A percentile compares a stretch with the other conserved stretches of the same genome.
Evolutionary conservation across 495 filamentous ascomycete genomes (phyloP).

Genomic region (Staphylotrichum longicolle): DNA sequence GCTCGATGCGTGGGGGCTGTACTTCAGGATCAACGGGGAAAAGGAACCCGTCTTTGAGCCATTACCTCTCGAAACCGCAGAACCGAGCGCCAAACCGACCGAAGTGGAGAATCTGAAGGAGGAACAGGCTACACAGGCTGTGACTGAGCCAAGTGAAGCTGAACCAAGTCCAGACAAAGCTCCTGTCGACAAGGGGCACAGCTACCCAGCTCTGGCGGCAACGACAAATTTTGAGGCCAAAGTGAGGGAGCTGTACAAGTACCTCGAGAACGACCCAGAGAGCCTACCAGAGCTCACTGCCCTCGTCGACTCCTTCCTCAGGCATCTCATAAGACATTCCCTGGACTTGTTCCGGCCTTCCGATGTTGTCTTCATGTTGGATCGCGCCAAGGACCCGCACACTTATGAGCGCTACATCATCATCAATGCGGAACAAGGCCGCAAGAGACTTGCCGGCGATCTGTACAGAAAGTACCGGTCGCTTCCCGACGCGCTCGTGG

Average conservation of each 20-base stretch:
- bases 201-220: constrained; percentile 13
- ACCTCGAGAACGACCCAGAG: neutral
- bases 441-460: constrained; percentile 27
- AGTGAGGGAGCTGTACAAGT: constrained; percentile 11
- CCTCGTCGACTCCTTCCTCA: constrained; percentile 20
- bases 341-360: constrained; percentile 19
- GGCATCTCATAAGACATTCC: constrained; percentile 21
- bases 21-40: constrained; percentile 2
- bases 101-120: neutral
- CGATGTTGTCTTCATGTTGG: constrained; percentile 30
- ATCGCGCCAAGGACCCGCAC: constrained; percentile 26
- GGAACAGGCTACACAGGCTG: no score
- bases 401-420: constrained; percentile 36
- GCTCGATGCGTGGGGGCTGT: constrained; percentile 25
- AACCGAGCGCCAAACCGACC: neutral
- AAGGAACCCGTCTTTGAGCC: neutral
- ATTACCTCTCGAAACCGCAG: neutral
- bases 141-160: no score
- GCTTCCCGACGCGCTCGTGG: constrained; percentile 24
- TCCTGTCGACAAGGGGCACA: no score
- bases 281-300: neutral
- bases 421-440: constrained; percentile 17
- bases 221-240: constrained; percentile 16
- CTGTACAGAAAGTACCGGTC: constrained; percentile 40
- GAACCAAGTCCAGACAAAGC: no score